These are phyloP conservation scores for Yamadazyma nakazawae DNA, from an alignment of 805 yeast genomes.

Conservation along the genomic window DNA sequence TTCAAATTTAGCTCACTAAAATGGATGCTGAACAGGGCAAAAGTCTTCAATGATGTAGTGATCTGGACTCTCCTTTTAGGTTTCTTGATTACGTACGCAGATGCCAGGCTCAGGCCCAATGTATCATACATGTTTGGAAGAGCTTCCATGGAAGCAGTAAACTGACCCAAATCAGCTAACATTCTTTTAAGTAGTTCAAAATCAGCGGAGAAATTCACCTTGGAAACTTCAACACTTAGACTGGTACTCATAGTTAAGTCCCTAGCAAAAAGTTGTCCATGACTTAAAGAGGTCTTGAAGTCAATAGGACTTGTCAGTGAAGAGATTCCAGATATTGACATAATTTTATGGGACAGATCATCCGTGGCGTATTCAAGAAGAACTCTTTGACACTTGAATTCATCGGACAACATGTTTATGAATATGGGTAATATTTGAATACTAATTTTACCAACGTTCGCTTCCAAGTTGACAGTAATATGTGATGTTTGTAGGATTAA, in stretches of 20 bases:
- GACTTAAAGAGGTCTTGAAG: constrained; percentile 22
- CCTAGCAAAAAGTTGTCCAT: constrained; percentile 18
- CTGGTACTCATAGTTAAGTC: constrained; percentile 16
- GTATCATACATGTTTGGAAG: constrained; percentile 1
- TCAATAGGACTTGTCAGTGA: constrained; percentile 23
- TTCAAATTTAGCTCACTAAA: constrained; percentile 19
- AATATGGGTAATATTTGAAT: constrained; percentile 43
- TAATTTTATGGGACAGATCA: constrained; percentile 10
- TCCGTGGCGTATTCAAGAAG: not conserved
- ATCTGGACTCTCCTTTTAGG: constrained; percentile 15
- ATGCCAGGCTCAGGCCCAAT: not conserved
- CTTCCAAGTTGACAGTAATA: constrained; percentile 21
- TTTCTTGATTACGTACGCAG: constrained; percentile 12
- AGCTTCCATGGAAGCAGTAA: not conserved
- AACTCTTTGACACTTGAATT: constrained; percentile 29
- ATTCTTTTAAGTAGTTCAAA: constrained; percentile 6
- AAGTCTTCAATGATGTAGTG: constrained; percentile 21
- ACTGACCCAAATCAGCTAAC: not conserved
- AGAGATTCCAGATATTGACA: constrained; percentile 24
- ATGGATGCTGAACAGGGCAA: constrained; percentile 36
- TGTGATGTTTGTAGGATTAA: constrained; percentile 41
- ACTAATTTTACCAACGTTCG: constrained; percentile 20
- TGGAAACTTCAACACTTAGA: constrained; percentile 7
- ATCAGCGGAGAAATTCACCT: constrained; percentile 1
- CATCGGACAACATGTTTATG: constrained; percentile 32